Percentiles rank a stretch among this genome's conserved stretches.
Conservation (phyloP, 2,329 filamentous ascomycete genomes). For the Tetracladium maxilliforme region DNA sequence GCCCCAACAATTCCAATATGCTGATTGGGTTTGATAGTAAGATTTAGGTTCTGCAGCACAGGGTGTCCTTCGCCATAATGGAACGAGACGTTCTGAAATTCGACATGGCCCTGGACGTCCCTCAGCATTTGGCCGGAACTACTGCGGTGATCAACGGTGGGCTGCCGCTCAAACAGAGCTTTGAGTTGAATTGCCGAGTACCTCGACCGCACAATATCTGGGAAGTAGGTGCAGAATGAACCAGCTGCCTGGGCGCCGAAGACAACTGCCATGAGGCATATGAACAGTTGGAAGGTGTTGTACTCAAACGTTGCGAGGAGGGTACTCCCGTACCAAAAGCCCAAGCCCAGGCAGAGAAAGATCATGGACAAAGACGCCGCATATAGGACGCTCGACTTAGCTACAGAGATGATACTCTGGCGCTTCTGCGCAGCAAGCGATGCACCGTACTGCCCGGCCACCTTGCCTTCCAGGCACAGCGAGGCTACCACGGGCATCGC, state of each 20-base stretch:
- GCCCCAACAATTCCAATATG: conserved; percentile 52
- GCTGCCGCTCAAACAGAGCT: conserved; percentile 22
- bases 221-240: conserved; percentile 26
- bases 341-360: conserved; percentile 45
- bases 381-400: conserved; percentile 42
- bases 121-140: conserved; percentile 14
- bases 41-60: conserved; percentile 39
- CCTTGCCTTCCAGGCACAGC: conserved; percentile 35
- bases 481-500: conserved; percentile 49
- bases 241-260: conserved; percentile 52
- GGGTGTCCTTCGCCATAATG: conserved; percentile 41
- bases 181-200: conserved; percentile 11
- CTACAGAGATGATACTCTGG: conserved; percentile 37
- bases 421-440: conserved; percentile 33
- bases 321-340: conserved; percentile 49
- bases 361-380: conserved; percentile 46
- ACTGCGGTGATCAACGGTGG: conserved; percentile 42
- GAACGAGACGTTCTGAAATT: conserved; percentile 55
- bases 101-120: conserved; percentile 37
- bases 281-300: conserved; percentile 45
- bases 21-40: conserved; percentile 41
- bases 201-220: conserved; percentile 8
- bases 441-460: conserved; percentile 35
- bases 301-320: conserved; percentile 37
- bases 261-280: conserved; percentile 49